Percentiles rank a stretch among this genome's conserved stretches.
phyloP scores from a whole-genome alignment of 2,329 filamentous ascomycete genomes.

The Fusarium graminum region DNA sequence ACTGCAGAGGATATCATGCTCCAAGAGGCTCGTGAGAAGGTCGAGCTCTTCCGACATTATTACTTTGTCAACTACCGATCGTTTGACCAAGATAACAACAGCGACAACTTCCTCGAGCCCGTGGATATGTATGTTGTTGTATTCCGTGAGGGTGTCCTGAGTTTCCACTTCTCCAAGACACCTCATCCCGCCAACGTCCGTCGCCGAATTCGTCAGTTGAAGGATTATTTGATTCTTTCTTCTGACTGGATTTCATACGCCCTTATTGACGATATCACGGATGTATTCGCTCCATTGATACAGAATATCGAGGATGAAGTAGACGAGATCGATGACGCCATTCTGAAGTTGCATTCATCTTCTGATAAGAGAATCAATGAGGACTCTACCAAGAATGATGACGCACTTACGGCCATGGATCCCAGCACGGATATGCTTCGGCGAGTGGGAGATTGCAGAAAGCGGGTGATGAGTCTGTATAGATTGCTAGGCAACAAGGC shows the following conservation, averaged over 20 bases:
- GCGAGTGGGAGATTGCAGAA: constrained; percentile 91
- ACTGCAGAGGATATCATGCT: constrained; percentile 98
- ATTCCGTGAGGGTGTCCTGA: constrained; percentile 94
- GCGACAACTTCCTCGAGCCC: constrained; percentile 90
- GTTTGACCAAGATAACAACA: constrained; percentile 93
- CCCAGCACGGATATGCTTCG: constrained; percentile 85
- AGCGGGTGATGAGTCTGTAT: constrained; percentile 97
- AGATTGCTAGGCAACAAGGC: constrained; percentile 95
- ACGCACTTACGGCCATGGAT: constrained; percentile 59
- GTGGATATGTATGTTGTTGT: constrained; percentile 98
- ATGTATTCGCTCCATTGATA: constrained; percentile 93
- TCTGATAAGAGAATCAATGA: constrained; percentile 59
- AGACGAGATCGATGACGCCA: constrained; percentile 94
- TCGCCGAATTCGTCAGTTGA: constrained; percentile 89
- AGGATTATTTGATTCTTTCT: constrained; percentile 91
- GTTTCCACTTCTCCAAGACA: constrained; percentile 96
- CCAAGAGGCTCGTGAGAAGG: constrained; percentile 97
- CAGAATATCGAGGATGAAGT: constrained; percentile 95
- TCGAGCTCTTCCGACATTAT: constrained; percentile 96
- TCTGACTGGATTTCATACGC: constrained; percentile 99
- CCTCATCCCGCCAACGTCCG: constrained; percentile 97
- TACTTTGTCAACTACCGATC: constrained; percentile 99
- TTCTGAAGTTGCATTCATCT: constrained; percentile 82
- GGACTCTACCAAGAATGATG: constrained; percentile 62
- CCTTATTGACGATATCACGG: constrained; percentile 97